Conservation (phyloP, 306 rosid species). For the Cotoneaster glaucophyllus region DNA sequence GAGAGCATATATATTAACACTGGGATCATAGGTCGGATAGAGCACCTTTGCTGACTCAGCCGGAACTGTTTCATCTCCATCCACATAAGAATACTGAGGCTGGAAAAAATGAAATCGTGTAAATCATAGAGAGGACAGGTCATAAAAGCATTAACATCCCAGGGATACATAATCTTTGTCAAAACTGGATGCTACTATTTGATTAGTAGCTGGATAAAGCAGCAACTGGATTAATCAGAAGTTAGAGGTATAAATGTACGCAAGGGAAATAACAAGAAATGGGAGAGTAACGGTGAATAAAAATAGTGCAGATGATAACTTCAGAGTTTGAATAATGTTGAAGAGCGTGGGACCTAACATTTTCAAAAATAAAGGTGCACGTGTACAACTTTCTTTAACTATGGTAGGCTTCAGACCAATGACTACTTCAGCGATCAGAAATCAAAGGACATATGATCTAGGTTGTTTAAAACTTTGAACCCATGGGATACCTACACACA, state of each 20-base stretch:
- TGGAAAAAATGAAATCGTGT: conserved; percentile 29
- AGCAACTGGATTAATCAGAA: not conserved
- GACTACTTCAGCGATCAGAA: not conserved
- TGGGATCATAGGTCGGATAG: conserved; percentile 19
- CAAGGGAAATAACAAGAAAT: not conserved
- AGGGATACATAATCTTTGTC: not conserved
- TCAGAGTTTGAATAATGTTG: not conserved
- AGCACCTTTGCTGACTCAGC: conserved; percentile 80
- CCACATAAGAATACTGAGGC: conserved; percentile 76
- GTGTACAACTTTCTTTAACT: not conserved
- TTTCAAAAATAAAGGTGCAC: not conserved
- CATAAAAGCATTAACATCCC: not conserved
- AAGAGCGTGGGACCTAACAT: not conserved
- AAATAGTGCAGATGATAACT: not conserved
- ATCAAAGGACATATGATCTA: not conserved
- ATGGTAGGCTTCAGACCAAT: not conserved
- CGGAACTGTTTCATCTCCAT: conserved; percentile 94
- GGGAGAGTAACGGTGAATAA: not conserved
- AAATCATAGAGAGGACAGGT: conserved; percentile 1
- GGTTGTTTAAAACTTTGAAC: not conserved
- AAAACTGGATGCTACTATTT: not conserved
- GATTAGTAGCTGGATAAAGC: not conserved
- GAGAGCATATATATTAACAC: too few species aligned
- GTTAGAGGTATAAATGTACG: not conserved
- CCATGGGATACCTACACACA: not conserved